Percentiles rank a stretch among this genome's conserved stretches.
phyloP scores from a whole-genome alignment of 1,284 basidiomycete species.

The Cryptococcus amylolentus region DNA sequence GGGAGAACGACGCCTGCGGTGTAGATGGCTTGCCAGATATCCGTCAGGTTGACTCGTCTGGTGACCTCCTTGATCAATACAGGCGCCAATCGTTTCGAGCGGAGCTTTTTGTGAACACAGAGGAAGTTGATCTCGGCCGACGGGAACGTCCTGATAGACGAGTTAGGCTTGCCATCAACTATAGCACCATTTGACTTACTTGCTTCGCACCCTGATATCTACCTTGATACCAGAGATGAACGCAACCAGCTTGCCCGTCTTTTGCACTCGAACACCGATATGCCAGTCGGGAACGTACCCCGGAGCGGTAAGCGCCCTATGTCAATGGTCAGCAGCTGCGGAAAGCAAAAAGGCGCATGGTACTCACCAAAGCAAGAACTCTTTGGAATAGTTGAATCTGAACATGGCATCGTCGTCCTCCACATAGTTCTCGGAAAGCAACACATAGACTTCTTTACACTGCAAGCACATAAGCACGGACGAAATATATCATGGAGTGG shows the following conservation, averaged over 20 bases:
- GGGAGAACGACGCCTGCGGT: conserved; percentile 88
- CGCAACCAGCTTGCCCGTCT: conserved; percentile 90
- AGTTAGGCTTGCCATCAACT: neutral
- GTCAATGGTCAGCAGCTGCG: conserved; percentile 1
- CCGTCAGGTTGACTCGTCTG: conserved; percentile 80
- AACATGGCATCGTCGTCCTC: conserved; percentile 95
- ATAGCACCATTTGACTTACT: conserved; percentile 55
- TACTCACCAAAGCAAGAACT: conserved; percentile 85
- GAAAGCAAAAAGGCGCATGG: neutral
- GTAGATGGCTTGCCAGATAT: conserved; percentile 96
- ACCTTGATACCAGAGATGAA: conserved; percentile 97
- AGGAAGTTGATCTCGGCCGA: conserved; percentile 96
- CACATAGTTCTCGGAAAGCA: conserved; percentile 91
- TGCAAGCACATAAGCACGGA: conserved; percentile 42
- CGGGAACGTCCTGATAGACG: conserved; percentile 58
- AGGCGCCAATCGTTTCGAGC: conserved; percentile 91
- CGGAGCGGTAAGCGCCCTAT: conserved; percentile 91
- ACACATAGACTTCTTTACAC: conserved; percentile 87
- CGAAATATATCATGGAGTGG: neutral
- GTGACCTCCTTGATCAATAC: conserved; percentile 99
- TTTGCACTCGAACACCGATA: conserved; percentile 85
- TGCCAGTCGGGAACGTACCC: conserved; percentile 94
- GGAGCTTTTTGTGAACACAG: conserved; percentile 95
- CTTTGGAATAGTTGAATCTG: conserved; percentile 92
- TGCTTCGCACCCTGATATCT: conserved; percentile 69